Conservation (phyloP, 1,284 basidiomycete genomes). For the Apiotrichum mycotoxinovorans region DNA sequence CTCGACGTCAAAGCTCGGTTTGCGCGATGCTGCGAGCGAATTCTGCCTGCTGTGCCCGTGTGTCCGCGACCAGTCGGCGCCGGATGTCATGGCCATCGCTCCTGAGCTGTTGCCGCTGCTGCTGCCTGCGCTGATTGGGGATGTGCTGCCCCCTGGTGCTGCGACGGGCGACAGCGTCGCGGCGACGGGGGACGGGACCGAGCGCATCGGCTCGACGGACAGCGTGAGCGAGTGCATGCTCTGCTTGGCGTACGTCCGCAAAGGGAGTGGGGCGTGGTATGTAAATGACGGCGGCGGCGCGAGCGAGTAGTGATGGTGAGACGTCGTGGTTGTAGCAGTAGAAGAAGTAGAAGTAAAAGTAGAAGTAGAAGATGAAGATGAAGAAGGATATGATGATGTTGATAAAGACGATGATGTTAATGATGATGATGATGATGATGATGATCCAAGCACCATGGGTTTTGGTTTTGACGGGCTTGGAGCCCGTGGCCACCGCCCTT, state of each 20-base stretch:
- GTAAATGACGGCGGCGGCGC: background rate
- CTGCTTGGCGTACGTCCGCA: background rate
- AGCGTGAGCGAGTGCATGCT: slow-evolving; percentile 2
- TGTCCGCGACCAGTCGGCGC: slow-evolving; percentile 3
- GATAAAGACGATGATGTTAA: background rate
- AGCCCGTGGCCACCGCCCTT: background rate
- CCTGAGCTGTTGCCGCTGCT: no score
- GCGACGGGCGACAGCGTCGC: background rate
- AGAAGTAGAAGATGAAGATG: background rate
- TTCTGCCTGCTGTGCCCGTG: background rate
- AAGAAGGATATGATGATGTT: background rate
- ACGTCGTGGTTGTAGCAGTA: background rate
- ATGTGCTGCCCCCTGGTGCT: no score
- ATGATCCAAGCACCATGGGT: no score
- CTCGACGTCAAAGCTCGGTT: slow-evolving; percentile 3
- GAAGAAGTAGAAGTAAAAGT: background rate
- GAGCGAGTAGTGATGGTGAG: background rate
- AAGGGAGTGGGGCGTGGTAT: background rate
- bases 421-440: background rate
- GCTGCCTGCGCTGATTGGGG: no score
- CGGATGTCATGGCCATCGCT: background rate
- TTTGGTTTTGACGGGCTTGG: background rate
- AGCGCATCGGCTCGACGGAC: slow-evolving; percentile 7
- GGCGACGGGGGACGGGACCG: background rate
- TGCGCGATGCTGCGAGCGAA: slow-evolving; percentile 4